phyloP scores from a whole-genome alignment of 2,329 filamentous ascomycete genomes.

The Lasiodiplodia sp. region DNA sequence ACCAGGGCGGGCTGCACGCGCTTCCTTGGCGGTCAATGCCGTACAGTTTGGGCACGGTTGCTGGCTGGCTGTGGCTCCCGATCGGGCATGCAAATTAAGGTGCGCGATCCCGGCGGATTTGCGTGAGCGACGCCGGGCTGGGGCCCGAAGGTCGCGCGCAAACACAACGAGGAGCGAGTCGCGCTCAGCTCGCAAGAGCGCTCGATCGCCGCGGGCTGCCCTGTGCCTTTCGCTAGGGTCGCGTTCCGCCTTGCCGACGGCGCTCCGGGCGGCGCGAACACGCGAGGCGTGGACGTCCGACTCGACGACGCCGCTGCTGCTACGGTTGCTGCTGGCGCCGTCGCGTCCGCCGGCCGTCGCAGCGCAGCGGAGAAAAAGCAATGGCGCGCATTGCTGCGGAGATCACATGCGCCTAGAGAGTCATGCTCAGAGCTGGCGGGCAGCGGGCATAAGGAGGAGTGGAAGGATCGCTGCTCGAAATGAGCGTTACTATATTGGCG shows the following conservation, averaged over 20 bases:
- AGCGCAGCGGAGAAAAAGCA: conserved; percentile 25
- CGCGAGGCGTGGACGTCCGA: neutral
- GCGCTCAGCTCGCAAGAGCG: neutral
- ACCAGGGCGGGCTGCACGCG: conserved; percentile 9
- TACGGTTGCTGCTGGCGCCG: neutral
- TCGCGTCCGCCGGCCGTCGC: neutral
- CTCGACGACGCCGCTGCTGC: neutral
- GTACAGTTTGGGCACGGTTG: conserved; percentile 4
- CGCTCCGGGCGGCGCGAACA: conserved; percentile 3
- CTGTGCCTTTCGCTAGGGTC: conserved; percentile 18
- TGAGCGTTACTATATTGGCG: conserved; percentile 27
- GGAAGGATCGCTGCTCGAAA: conserved; percentile 26
- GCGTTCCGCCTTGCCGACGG: conserved; percentile 26
- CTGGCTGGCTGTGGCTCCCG: conserved; percentile 24
- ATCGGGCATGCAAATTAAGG: conserved; percentile 29
- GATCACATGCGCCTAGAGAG: conserved; percentile 20
- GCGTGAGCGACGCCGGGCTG: neutral
- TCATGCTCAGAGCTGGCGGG: conserved; percentile 5
- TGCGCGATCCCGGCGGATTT: conserved; percentile 26
- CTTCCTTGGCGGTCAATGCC: conserved; percentile 25
- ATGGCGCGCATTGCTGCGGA: conserved; percentile 19
- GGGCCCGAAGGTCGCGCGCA: neutral
- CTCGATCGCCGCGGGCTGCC: conserved; percentile 11
- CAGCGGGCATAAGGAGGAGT: conserved; percentile 11
- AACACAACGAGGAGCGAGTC: conserved; percentile 2